Evolutionary conservation across 352 stramenopile species (phyloP).

Genomic region (Lagenidium giganteum): DNA sequence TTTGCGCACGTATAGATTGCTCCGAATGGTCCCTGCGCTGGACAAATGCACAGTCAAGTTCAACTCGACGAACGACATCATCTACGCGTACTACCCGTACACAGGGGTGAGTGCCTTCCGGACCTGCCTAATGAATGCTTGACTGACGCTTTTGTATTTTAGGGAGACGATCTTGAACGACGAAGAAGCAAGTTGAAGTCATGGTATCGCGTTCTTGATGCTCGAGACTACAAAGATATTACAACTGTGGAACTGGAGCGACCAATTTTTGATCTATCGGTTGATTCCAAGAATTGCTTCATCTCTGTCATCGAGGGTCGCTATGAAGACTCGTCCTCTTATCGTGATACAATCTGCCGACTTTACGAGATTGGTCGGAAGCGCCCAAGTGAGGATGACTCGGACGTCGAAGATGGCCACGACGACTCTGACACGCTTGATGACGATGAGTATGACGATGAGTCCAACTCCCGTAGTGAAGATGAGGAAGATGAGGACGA

Average conservation of each 20-base stretch:
- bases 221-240: constrained; percentile 81
- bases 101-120: constrained; percentile 31
- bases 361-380: constrained; percentile 87
- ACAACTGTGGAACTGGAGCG: constrained; percentile 76
- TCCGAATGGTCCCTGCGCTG: constrained; percentile 82
- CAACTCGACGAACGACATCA: constrained; percentile 50
- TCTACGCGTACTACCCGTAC: constrained; percentile 84
- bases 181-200: constrained; percentile 69
- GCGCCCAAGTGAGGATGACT: constrained; percentile 82
- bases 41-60: constrained; percentile 83
- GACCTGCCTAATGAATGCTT: constrained; percentile 1
- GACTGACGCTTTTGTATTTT: constrained; percentile 3
- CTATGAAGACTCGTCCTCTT: constrained; percentile 53
- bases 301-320: constrained; percentile 71
- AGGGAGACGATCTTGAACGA: constrained; percentile 55
- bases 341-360: constrained; percentile 78
- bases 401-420: constrained; percentile 73
- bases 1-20: constrained; percentile 75
- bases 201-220: constrained; percentile 81
- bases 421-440: constrained; percentile 68
- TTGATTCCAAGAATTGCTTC: constrained; percentile 62
- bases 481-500: constrained; percentile 36
- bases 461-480: constrained; percentile 37
- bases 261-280: constrained; percentile 63
- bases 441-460: constrained; percentile 77